These are phyloP conservation scores for Ogataea saltuana DNA, from an alignment of 805 yeast genomes.

Conservation along the genomic window DNA sequence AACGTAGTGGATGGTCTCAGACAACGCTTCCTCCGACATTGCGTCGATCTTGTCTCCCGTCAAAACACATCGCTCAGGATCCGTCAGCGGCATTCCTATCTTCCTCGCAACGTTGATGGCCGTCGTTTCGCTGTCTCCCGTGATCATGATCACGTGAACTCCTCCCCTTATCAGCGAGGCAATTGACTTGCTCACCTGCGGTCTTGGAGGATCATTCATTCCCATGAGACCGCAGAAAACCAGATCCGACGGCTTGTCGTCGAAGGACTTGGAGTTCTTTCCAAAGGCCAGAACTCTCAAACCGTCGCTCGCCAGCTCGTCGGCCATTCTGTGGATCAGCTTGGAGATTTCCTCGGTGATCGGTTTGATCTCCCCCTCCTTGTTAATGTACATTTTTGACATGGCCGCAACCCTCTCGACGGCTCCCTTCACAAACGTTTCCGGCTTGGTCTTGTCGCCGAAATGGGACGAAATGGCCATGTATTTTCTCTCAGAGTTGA, in stretches of 20 bases:
- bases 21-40: slow-evolving; percentile 69
- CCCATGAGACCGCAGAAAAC: slow-evolving; percentile 86
- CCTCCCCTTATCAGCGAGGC: slow-evolving; percentile 83
- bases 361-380: slow-evolving; percentile 59
- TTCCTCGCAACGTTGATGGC: slow-evolving; percentile 83
- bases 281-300: slow-evolving; percentile 85
- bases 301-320: slow-evolving; percentile 74
- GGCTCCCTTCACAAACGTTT: slow-evolving; percentile 86
- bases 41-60: slow-evolving; percentile 82
- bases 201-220: slow-evolving; percentile 98
- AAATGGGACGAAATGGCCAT: slow-evolving; percentile 78
- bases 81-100: slow-evolving; percentile 81
- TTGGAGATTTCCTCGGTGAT: slow-evolving; percentile 52
- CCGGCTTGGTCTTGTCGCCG: slow-evolving; percentile 57
- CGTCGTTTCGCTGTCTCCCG: slow-evolving; percentile 90
- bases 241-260: slow-evolving; percentile 54
- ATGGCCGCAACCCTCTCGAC: slow-evolving; percentile 66
- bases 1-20: slow-evolving; percentile 76
- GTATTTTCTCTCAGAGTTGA: slow-evolving; percentile 79
- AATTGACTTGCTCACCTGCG: slow-evolving; percentile 75
- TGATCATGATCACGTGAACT: slow-evolving; percentile 97
- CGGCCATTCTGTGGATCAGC: slow-evolving; percentile 57
- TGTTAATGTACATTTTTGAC: slow-evolving; percentile 60
- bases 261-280: slow-evolving; percentile 42
- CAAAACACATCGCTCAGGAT: slow-evolving; percentile 66